These are phyloP conservation scores for Candida railenensis DNA, from an alignment of 805 yeast genomes.

Conservation along the genomic window DNA sequence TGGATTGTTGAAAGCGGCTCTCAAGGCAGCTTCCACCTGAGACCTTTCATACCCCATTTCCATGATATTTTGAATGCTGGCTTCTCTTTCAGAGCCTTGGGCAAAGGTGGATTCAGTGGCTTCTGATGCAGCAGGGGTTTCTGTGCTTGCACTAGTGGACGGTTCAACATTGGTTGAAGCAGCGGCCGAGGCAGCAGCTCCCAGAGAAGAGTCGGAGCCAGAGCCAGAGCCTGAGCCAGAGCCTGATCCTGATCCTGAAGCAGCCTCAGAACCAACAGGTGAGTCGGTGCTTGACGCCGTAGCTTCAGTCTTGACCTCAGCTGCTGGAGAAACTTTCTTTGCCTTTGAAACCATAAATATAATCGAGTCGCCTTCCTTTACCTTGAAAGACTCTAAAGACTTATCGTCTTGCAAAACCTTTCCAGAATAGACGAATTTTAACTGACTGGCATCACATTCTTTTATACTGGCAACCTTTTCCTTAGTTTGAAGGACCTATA, in stretches of 20 bases:
- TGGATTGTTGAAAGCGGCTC: slow-evolving; percentile 96
- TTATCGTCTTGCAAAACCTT: slow-evolving; percentile 86
- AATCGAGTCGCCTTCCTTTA: slow-evolving; percentile 83
- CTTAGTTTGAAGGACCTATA: slow-evolving; percentile 62
- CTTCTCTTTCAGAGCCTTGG: slow-evolving; percentile 74
- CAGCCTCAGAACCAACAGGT: neutral
- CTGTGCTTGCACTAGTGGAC: slow-evolving; percentile 7
- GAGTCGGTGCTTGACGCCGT: slow-evolving; percentile 19
- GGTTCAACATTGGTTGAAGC: neutral
- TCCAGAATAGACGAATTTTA: slow-evolving; percentile 90
- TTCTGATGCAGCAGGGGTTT: slow-evolving; percentile 9
- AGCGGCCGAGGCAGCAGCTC: slow-evolving; percentile 14
- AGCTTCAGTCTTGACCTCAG: slow-evolving; percentile 11
- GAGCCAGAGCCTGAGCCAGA: slow-evolving; percentile 6
- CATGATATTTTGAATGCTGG: slow-evolving; percentile 77
- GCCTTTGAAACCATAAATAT: slow-evolving; percentile 77
- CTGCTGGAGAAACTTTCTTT: slow-evolving; percentile 13
- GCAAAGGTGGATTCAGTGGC: slow-evolving; percentile 58
- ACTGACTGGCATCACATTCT: slow-evolving; percentile 66
- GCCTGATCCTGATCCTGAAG: slow-evolving; percentile 1
- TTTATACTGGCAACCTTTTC: slow-evolving; percentile 67
- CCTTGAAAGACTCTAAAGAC: slow-evolving; percentile 65
- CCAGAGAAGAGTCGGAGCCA: slow-evolving; percentile 12
- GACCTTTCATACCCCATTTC: slow-evolving; percentile 94
- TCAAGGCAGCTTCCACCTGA: slow-evolving; percentile 84